phyloP scores from a whole-genome alignment of 192 early-diverging fungal species.

The Backusella sp. region DNA sequence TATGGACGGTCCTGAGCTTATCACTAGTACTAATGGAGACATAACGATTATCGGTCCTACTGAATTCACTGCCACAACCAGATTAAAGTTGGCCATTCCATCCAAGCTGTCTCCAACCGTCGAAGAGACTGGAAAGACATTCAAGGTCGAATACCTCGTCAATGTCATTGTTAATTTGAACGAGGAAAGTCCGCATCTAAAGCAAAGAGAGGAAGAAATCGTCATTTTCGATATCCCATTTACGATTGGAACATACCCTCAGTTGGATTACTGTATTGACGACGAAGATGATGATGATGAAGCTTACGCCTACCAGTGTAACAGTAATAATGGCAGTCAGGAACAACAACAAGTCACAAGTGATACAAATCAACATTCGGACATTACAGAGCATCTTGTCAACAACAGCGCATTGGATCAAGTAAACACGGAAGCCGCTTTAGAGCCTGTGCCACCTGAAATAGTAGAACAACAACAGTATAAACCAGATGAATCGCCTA shows the following conservation, averaged over 20 bases:
- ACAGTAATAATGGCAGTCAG: not conserved
- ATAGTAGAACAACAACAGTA: not conserved
- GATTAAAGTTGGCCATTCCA: not conserved
- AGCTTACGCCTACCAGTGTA: not conserved
- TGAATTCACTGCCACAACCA: not conserved
- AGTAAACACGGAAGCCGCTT: not conserved
- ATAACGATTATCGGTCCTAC: not conserved
- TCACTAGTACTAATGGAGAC: not conserved
- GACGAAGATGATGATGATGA: not conserved
- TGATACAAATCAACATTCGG: not conserved
- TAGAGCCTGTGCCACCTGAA: not conserved
- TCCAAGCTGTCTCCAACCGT: not conserved
- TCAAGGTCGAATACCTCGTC: not conserved
- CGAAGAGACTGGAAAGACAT: not conserved
- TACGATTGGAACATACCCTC: not conserved
- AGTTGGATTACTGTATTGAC: not conserved
- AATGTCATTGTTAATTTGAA: not conserved
- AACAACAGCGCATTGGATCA: not conserved
- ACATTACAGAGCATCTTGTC: not conserved
- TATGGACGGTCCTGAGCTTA: not conserved
- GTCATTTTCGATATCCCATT: slow-evolving; percentile 3
- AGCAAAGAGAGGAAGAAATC: not conserved
- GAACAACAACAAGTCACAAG: not conserved
- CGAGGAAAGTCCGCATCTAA: not conserved
- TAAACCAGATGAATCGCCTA: not conserved